Percentiles rank a stretch among this genome's conserved stretches.
These are phyloP conservation scores for Verticillium klebahnii DNA, from an alignment of 2,329 filamentous ascomycete species.

Conservation along the genomic window DNA sequence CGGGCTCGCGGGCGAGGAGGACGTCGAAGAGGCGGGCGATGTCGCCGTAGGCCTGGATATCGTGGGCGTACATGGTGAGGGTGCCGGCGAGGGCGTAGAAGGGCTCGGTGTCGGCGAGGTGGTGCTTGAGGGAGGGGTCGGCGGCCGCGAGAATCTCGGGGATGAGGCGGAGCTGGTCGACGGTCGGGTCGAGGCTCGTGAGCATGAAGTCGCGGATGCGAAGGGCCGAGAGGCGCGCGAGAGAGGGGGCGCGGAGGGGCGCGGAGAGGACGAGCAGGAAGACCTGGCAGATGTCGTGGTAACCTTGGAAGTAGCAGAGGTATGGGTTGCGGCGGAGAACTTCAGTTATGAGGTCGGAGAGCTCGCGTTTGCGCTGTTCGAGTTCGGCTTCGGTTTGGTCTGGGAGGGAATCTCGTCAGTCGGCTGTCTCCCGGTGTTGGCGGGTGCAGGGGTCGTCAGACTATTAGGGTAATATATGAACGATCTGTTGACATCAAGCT, in stretches of 20 bases:
- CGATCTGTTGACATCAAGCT: constrained; percentile 89
- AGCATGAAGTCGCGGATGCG: constrained; percentile 98
- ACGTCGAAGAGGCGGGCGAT: constrained; percentile 93
- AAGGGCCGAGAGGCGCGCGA: constrained; percentile 79
- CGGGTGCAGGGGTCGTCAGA: constrained; percentile 34
- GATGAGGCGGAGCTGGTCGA: constrained; percentile 81
- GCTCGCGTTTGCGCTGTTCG: constrained; percentile 64
- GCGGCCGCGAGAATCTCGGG: constrained; percentile 72
- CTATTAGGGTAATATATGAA: constrained; percentile 93
- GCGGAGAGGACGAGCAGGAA: constrained; percentile 78
- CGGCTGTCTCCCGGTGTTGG: constrained; percentile 13
- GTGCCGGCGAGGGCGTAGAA: constrained; percentile 94
- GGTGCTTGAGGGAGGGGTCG: constrained; percentile 66
- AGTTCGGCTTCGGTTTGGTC: constrained; percentile 67
- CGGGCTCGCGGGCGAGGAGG: constrained; percentile 80
- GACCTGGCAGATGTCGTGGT: constrained; percentile 97
- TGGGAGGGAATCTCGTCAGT: constrained; percentile 24
- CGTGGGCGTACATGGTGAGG: constrained; percentile 93
- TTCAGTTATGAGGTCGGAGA: constrained; percentile 75
- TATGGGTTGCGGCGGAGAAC: constrained; percentile 77
- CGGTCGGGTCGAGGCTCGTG: constrained; percentile 73
- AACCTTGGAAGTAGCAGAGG: constrained; percentile 96
- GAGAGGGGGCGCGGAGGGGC: constrained; percentile 51
- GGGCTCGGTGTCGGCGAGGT: constrained; percentile 74
- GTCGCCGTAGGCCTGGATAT: constrained; percentile 83